Percentiles rank a stretch among this genome's conserved stretches.
Conservation (phyloP, 805 yeast species). For the fission yeast (Schizosaccharomyces pombe) region DNA sequence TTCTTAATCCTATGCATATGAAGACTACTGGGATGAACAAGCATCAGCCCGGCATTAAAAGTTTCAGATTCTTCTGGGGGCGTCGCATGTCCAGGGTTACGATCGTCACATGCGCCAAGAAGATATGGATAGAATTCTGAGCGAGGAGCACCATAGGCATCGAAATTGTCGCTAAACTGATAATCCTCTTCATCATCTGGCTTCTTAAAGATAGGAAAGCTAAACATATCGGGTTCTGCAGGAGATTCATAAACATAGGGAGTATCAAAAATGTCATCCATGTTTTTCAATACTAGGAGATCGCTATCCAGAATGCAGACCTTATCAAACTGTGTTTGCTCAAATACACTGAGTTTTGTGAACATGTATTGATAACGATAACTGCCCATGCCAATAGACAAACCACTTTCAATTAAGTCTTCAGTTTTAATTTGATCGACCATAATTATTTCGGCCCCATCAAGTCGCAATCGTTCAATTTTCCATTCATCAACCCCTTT, state of each 20-base stretch:
- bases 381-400: constrained; percentile 20
- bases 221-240: neutral
- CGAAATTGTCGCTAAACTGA: neutral
- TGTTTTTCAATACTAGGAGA: constrained; percentile 32
- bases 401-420: neutral
- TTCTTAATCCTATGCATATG: neutral
- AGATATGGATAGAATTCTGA: neutral
- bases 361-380: constrained; percentile 37
- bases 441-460: neutral
- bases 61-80: neutral
- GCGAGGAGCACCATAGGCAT: neutral
- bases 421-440: neutral
- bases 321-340: constrained; percentile 26
- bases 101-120: neutral
- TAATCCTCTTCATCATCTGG: neutral
- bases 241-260: neutral
- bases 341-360: constrained; percentile 36
- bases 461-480: neutral
- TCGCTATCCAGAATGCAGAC: constrained; percentile 36
- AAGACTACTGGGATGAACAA: neutral
- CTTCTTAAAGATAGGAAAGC: neutral
- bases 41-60: constrained; percentile 2
- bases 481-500: constrained; percentile 4
- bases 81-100: neutral
- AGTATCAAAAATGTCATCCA: constrained; percentile 37